Percentiles rank a stretch among this genome's conserved stretches.
These are phyloP conservation scores for Cucurbita ficifolia DNA, from an alignment of 306 rosid species.

Conservation along the genomic window DNA sequence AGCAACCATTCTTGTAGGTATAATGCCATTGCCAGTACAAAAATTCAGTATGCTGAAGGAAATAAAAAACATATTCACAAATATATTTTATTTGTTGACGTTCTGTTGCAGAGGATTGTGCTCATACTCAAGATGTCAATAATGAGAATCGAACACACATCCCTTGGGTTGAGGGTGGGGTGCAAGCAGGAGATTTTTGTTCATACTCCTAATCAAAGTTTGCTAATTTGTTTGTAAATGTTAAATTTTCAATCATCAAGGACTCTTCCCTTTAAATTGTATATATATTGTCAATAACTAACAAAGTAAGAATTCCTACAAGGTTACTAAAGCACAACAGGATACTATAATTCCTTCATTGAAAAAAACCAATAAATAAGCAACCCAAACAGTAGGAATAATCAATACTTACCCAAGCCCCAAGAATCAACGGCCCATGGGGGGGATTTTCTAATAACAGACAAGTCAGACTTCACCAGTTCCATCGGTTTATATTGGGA, in stretches of 20 bases:
- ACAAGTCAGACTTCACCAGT: conserved; percentile 86
- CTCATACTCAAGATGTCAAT: neutral
- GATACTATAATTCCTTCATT: neutral
- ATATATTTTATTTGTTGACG: neutral
- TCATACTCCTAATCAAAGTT: neutral
- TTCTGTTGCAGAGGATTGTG: neutral
- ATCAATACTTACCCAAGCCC: conserved; percentile 78
- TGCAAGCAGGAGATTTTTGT: neutral
- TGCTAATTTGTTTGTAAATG: neutral
- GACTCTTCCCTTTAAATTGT: neutral
- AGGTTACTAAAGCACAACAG: neutral
- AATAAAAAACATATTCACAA: neutral
- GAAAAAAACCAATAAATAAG: neutral
- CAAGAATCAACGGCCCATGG: conserved; percentile 96
- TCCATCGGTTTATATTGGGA: conserved; percentile 85
- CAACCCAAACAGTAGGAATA: neutral
- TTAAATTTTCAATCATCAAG: neutral
- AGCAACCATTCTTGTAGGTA: neutral
- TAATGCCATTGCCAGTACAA: neutral
- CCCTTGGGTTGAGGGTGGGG: neutral
- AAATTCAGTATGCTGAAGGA: neutral
- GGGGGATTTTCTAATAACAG: conserved; percentile 73
- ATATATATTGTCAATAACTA: neutral
- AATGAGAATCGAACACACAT: neutral
- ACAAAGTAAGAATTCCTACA: neutral